Evolutionary conservation across 2,329 filamentous ascomycete genomes (phyloP).

Genomic region (Bipolaris gigantea): DNA sequence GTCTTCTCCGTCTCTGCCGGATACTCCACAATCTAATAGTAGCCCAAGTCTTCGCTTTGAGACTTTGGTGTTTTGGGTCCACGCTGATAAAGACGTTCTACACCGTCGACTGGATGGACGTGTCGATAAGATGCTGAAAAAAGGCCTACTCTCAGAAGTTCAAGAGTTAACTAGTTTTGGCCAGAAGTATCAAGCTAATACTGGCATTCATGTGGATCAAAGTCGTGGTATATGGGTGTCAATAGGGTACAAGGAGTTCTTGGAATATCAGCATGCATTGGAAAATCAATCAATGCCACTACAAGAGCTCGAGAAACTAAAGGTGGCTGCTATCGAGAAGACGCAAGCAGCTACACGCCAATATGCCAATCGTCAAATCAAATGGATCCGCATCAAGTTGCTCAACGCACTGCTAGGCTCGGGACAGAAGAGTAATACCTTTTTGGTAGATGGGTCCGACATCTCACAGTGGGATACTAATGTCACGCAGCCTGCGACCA

Average conservation of each 20-base stretch:
- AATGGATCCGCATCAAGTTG: conserved; percentile 85
- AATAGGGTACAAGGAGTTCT: conserved; percentile 93
- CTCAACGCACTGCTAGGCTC: conserved; percentile 66
- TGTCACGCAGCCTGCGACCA: conserved; percentile 67
- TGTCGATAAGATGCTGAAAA: conserved; percentile 79
- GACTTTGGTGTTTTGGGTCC: conserved; percentile 83
- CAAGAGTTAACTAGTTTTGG: conserved; percentile 56
- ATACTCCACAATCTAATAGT: background rate
- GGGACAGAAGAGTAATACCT: conserved; percentile 62
- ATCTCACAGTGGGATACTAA: conserved; percentile 60
- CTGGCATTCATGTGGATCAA: conserved; percentile 64
- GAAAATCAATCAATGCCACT: conserved; percentile 28
- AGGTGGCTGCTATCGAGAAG: conserved; percentile 65
- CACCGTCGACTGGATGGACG: conserved; percentile 72
- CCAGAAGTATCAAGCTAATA: conserved; percentile 45
- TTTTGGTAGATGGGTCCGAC: conserved; percentile 79
- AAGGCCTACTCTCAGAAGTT: conserved; percentile 67
- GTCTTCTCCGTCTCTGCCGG: conserved; percentile 13
- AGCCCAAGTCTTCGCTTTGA: conserved; percentile 51
- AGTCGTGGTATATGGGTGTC: conserved; percentile 92
- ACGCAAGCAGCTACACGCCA: conserved; percentile 83
- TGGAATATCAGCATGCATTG: conserved; percentile 62
- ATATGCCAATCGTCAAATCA: conserved; percentile 81
- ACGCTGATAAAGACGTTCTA: conserved; percentile 70
- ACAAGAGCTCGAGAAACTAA: conserved; percentile 58